Conservation (phyloP, 1,139 yeast species). For the Blastobotrys buckinghamii region DNA sequence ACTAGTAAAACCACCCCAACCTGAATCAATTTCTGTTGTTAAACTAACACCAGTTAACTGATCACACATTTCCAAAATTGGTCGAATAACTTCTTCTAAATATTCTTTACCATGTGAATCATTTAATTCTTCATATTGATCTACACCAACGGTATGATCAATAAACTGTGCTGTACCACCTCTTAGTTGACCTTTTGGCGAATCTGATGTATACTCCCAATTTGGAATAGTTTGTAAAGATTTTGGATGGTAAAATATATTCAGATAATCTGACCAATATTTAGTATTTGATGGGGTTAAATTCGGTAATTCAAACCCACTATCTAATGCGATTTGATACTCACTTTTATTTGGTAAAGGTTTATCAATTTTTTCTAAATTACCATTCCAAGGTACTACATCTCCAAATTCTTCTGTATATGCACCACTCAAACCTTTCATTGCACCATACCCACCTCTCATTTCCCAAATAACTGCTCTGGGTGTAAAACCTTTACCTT, state of each 20-base stretch:
- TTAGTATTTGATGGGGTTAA: slow-evolving; percentile 42
- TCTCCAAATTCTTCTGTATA: slow-evolving; percentile 20
- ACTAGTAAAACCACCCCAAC: slow-evolving; percentile 78
- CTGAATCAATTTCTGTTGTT: slow-evolving; percentile 61
- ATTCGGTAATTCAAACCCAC: slow-evolving; percentile 30
- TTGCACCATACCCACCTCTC: slow-evolving; percentile 34
- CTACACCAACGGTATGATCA: slow-evolving; percentile 43
- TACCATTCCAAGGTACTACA: slow-evolving; percentile 14
- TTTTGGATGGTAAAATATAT: slow-evolving; percentile 60
- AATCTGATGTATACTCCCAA: slow-evolving; percentile 48
- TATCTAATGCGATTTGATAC: slow-evolving; percentile 60
- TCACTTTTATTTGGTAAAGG: slow-evolving; percentile 40
- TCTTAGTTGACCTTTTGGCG: slow-evolving; percentile 38
- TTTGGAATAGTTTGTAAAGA: slow-evolving; percentile 47
- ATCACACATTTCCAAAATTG: slow-evolving; percentile 72
- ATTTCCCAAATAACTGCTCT: slow-evolving; percentile 76
- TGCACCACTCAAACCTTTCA: slow-evolving; percentile 24
- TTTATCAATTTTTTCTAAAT: slow-evolving; percentile 11
- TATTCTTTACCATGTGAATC: slow-evolving; percentile 39
- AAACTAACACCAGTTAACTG: slow-evolving; percentile 63
- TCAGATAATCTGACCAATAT: slow-evolving; percentile 81
- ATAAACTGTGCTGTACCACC: slow-evolving; percentile 37
- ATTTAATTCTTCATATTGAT: slow-evolving; percentile 40
- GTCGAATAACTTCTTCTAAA: slow-evolving; percentile 54
- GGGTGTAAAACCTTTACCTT: slow-evolving; percentile 64